Percentiles rank a stretch among this genome's conserved stretches.
Evolutionary conservation across 2,329 filamentous ascomycete species (phyloP).

Genomic region (Cadophora sp.): DNA sequence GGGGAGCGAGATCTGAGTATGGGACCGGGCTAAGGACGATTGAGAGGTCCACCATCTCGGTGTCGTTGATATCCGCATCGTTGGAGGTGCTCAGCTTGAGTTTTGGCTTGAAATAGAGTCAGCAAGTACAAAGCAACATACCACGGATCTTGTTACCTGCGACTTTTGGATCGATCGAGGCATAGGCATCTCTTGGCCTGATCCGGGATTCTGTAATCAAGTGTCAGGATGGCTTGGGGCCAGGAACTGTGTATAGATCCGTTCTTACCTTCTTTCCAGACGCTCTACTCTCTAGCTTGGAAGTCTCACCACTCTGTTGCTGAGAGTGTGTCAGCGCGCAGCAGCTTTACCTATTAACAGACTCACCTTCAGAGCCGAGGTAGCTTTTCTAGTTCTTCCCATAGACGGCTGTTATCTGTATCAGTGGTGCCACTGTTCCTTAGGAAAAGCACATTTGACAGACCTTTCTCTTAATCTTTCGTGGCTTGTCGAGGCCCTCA

Average conservation of each 20-base stretch:
- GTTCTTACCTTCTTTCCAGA: neutral
- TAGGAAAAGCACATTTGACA: neutral
- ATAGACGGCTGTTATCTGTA: neutral
- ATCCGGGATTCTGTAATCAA: neutral
- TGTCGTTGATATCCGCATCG: conserved; percentile 21
- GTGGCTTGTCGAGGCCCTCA: conserved; percentile 71
- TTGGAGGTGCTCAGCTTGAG: conserved; percentile 18
- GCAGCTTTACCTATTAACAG: neutral
- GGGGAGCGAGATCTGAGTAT: conserved; percentile 35
- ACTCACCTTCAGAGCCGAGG: neutral
- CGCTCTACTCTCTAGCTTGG: neutral
- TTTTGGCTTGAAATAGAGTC: conserved; percentile 17
- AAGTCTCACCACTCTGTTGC: neutral
- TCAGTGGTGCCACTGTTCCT: neutral
- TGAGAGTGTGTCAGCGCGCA: neutral
- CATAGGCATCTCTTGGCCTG: neutral
- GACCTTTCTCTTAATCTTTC: conserved; percentile 33
- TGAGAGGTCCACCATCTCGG: conserved; percentile 43
- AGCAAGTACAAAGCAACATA: neutral
- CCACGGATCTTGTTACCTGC: neutral
- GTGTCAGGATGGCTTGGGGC: no score
- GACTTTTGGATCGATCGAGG: neutral
- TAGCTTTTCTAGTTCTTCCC: neutral
- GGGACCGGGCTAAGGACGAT: conserved; percentile 25
- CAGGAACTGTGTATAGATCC: neutral